Conservation (phyloP, 2,329 filamentous ascomycete genomes). For the Teratosphaeriaceae sp. region DNA sequence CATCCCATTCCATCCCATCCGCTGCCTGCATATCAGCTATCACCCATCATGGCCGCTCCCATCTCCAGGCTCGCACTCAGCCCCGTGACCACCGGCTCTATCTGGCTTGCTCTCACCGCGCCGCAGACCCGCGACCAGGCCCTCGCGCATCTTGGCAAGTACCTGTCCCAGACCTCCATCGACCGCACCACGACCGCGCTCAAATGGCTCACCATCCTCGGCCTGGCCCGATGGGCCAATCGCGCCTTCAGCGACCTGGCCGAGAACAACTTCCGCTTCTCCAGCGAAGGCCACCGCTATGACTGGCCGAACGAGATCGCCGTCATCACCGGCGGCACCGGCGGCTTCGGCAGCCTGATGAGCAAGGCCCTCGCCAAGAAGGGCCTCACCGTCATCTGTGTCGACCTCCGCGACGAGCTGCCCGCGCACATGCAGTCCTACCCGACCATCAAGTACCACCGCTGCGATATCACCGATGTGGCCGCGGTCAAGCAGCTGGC, state of each 20-base stretch:
- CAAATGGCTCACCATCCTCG: slow-evolving; percentile 26
- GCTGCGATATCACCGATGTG: slow-evolving; percentile 43
- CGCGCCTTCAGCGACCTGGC: slow-evolving; percentile 18
- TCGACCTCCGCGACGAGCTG: slow-evolving; percentile 30
- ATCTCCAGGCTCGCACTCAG: slow-evolving; percentile 13
- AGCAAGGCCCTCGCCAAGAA: slow-evolving; percentile 25
- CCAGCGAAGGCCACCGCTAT: slow-evolving; percentile 27
- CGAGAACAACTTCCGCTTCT: slow-evolving; percentile 32
- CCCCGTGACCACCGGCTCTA: slow-evolving; percentile 23
- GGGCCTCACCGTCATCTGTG: slow-evolving; percentile 32
- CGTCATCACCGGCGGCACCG: slow-evolving; percentile 28
- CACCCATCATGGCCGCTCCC: background rate
- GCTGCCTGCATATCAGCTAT: background rate
- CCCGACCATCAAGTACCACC: slow-evolving; percentile 29
- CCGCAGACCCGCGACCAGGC: slow-evolving; percentile 24
- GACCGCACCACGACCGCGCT: slow-evolving; percentile 18
- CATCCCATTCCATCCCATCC: too few species aligned
- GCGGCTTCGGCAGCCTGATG: slow-evolving; percentile 33
- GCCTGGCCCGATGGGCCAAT: slow-evolving; percentile 22
- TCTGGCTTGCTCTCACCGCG: slow-evolving; percentile 25
- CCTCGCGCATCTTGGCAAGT: slow-evolving; percentile 21
- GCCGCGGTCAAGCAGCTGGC: slow-evolving; percentile 40
- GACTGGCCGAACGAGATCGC: slow-evolving; percentile 31
- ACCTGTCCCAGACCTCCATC: slow-evolving; percentile 20
- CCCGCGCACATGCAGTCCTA: slow-evolving; percentile 25